Base-by-base conservation (phyloP, 768 basidiomycete genomes). In the Sarcodon aspratus region DNA sequence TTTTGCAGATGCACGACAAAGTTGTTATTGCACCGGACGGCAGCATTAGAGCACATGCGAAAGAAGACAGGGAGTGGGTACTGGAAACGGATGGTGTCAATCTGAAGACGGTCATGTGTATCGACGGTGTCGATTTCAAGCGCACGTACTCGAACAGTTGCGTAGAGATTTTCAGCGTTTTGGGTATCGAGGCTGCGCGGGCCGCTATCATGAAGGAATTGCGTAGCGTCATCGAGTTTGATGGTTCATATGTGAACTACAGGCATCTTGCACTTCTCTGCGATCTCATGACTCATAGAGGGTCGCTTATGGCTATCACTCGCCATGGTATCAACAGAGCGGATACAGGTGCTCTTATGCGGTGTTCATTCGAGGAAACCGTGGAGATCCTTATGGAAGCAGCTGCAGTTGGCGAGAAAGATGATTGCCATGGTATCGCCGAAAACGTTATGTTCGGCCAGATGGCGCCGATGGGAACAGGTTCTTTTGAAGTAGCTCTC, bases 391-490 rank as follows among this genome's bases (percentile, higher is more conserved):
- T 99, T 48, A 94, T 98, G 85, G 96, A 99, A 63, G 96, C 96
- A 0, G 96, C 96, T 1, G 93, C 95, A 1, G 87, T 94, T 18
- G 96, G 96, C 48, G 95, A 98, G 70, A 90, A 92, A 65, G 96
- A 99, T 55, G 95, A 98, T 57, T 99, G 96, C 62, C 90, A 90
- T 48, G 96, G 95, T 40, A 82, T 99, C 33, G 96, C 96, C n/a
- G 95, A 98, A 73, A 98, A 97, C 59, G 92, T 99, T 37, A 82
- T 99, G 76, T 91, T 99, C 57, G 96, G 96, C 13, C 96, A 98
- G 68, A 87, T 98, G 79, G 94, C 95, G n/a, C 94, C 94, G 0
- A 97, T 99, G 93, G 96, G 96, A 46, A 97, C 96, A 0, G 96
- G 96, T 11, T 78, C 90, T 7, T 97, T 95, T 60, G 95, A 98